Evolutionary conservation across 2,329 filamentous ascomycete genomes (phyloP).

Genomic region (Curvularia lunata): DNA sequence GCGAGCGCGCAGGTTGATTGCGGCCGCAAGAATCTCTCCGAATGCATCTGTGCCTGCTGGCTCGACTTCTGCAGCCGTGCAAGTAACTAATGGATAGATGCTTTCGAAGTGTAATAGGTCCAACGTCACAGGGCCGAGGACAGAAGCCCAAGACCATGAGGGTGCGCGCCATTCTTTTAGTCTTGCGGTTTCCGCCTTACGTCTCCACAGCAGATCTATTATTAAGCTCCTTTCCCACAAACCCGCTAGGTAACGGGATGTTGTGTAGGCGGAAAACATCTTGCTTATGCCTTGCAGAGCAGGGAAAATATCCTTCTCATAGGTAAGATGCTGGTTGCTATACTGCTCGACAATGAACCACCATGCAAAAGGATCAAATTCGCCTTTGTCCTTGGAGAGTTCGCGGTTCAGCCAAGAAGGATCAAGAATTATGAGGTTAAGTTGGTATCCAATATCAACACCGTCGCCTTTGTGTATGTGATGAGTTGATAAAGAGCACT

Average conservation of each 20-base stretch:
- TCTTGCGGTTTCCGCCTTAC: background rate
- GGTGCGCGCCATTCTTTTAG: constrained; percentile 7
- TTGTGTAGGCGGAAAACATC: background rate
- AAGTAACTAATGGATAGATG: background rate
- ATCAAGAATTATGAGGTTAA: too few relatives aligned
- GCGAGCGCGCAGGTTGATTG: background rate
- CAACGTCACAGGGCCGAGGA: background rate
- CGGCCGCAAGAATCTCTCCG: background rate
- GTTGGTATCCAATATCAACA: background rate
- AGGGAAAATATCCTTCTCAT: constrained; percentile 7
- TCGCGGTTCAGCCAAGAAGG: background rate
- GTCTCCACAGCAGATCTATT: background rate
- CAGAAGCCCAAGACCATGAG: constrained; percentile 12
- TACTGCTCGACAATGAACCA: background rate
- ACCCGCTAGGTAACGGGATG: constrained; percentile 5
- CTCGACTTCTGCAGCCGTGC: background rate
- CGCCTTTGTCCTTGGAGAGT: background rate
- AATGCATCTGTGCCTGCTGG: background rate
- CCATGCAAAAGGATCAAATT: background rate
- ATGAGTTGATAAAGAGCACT: background rate
- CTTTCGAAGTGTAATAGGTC: too few relatives aligned
- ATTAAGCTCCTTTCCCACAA: constrained; percentile 7
- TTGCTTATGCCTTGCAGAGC: constrained; percentile 12
- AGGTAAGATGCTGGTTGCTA: background rate
- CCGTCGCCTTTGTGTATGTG: background rate